Evolutionary conservation across 345 rosid species (phyloP).

Genomic region (Anacardium occidentale): DNA sequence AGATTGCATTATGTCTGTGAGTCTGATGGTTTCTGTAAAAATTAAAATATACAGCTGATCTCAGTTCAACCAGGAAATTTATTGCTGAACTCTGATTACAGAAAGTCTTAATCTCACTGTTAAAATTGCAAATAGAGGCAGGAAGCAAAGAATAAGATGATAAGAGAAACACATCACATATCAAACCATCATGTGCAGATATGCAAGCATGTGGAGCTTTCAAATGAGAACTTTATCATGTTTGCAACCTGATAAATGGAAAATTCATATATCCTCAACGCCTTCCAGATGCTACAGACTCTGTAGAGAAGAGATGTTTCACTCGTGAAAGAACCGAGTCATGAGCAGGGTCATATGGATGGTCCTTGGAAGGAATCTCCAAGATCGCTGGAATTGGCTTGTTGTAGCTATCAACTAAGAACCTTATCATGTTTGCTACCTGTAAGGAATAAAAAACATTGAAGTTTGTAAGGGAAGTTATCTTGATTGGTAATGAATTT

Average conservation of each 20-base stretch:
- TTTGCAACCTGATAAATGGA: slow-evolving; percentile 11
- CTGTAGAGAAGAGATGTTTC: slow-evolving; percentile 19
- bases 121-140: not conserved
- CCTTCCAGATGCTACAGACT: slow-evolving; percentile 23
- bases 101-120: not conserved
- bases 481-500: not conserved
- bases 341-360: slow-evolving; percentile 26
- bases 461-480: not conserved
- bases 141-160: not conserved
- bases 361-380: slow-evolving; percentile 32
- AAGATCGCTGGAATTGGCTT: slow-evolving; percentile 30
- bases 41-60: too few relatives aligned
- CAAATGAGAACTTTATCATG: slow-evolving; percentile 13
- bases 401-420: slow-evolving; percentile 25
- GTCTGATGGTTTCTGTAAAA: too few relatives aligned
- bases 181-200: not conserved
- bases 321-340: slow-evolving; percentile 32
- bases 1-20: too few relatives aligned
- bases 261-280: slow-evolving; percentile 4
- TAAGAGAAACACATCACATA: not conserved
- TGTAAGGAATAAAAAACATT: not conserved
- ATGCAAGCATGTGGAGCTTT: slow-evolving; percentile 3
- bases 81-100: not conserved
- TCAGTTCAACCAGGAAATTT: not conserved
- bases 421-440: slow-evolving; percentile 34